A percentile compares a stretch with the other conserved stretches of the same genome.
Evolutionary conservation across 352 stramenopile species (phyloP).

Genomic region (Phytophthora capsici): DNA sequence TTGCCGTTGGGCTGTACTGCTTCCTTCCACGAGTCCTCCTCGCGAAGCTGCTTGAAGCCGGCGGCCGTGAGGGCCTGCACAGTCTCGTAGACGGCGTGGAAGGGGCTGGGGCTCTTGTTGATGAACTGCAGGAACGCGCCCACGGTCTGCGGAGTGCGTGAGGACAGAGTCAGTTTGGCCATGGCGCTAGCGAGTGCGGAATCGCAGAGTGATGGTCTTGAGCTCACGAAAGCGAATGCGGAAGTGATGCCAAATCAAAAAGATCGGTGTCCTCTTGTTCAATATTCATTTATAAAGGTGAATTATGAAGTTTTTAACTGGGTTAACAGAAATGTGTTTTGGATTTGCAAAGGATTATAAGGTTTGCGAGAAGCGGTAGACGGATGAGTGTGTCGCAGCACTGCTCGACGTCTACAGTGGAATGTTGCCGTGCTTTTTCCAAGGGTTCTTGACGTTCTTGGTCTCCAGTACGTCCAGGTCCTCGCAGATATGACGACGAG

Average conservation of each 20-base stretch:
- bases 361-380: slow-evolving; percentile 9
- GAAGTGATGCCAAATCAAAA: slow-evolving; percentile 19
- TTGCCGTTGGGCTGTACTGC: slow-evolving; percentile 86
- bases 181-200: slow-evolving; percentile 17
- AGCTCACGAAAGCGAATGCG: slow-evolving; percentile 22
- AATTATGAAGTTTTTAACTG: neutral
- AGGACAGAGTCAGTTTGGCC: slow-evolving; percentile 56
- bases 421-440: slow-evolving; percentile 98
- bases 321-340: neutral
- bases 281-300: slow-evolving; percentile 3
- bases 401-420: slow-evolving; percentile 84
- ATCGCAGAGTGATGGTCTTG: slow-evolving; percentile 39
- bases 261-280: slow-evolving; percentile 15
- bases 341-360: slow-evolving; percentile 27
- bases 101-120: slow-evolving; percentile 94
- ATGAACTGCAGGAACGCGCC: slow-evolving; percentile 92
- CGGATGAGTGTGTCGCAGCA: slow-evolving; percentile 14
- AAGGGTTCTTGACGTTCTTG: slow-evolving; percentile 94
- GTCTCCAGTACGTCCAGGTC: slow-evolving; percentile 95
- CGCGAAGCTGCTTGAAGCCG: slow-evolving; percentile 92
- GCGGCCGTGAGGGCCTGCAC: slow-evolving; percentile 81
- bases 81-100: slow-evolving; percentile 93
- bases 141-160: slow-evolving; percentile 70
- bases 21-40: slow-evolving; percentile 80
- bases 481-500: slow-evolving; percentile 94